Base-by-base conservation (phyloP, 225 moss, liverwort and hornwort species). In the Polytrichum formosum region DNA sequence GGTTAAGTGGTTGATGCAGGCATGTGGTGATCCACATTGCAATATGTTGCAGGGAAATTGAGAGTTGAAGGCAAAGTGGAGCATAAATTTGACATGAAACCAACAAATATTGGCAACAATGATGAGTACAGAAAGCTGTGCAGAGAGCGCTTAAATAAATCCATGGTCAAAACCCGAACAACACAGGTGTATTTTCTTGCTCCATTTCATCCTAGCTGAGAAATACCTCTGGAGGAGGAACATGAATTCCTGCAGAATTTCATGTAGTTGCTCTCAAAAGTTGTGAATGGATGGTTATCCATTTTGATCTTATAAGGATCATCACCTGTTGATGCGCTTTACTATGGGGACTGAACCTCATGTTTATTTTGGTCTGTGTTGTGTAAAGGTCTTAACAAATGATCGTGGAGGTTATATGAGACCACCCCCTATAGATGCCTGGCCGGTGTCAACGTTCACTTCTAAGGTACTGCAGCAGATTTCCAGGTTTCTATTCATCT, bases 41-140 rank as follows among this genome's bases (percentile, higher is more conserved):
- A 90, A 87, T 94, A 87, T 91, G 84, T 88, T 87, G 91, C 94
- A 98, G 98, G 98, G 70, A 94, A 90, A 87, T 73, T 98, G 80
- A 87, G 81, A 61, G 94, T 94, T 68, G 98, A 98, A 87, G 98
- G 98, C 78, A 98, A 90, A 81, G 98, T 98, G 81, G 92, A 94
- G 85, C 91, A 90, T 74, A 98, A 98, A 76, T 94, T 92, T 29
- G 94, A 98, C 64, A 92, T 98, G 94, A 94, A 92, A 72, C 94
- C 98, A 56, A 83, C 90, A 19, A 92, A 91, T 68, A 84, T 94
- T 74, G 94, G 92, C 67, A 92, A 92, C 69, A 92, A 91, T 67
- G 92, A 94, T 27, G 88, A 91, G 68, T 98, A 98, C 74, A 86
- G 98, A 27, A 98, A 92, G 75, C 88, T 98, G 29, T 98, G 98